phyloP scores from a whole-genome alignment of 148 eudicot species.

The Pouteria glomerata region DNA sequence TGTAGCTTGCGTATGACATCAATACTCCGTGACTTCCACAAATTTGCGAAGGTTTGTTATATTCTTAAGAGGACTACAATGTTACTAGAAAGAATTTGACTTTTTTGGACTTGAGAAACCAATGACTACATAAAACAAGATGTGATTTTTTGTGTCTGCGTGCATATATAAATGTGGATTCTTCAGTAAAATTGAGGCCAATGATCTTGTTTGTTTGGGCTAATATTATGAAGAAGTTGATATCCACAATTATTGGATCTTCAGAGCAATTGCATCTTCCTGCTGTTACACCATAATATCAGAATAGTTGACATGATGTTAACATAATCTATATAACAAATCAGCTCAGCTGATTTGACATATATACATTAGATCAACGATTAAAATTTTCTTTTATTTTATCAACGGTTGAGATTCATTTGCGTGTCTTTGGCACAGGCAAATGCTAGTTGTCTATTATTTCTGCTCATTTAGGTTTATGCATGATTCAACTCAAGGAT shows the following conservation, averaged over 20 bases:
- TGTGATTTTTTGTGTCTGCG: neutral
- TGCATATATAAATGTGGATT: neutral
- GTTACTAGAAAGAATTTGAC: neutral
- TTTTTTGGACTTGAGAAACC: neutral
- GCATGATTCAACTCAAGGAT: no score
- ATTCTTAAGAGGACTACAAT: neutral
- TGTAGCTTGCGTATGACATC: slow-evolving; percentile 78
- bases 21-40: slow-evolving; percentile 93
- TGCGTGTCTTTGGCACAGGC: no score
- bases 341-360: no score
- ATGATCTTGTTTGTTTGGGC: neutral
- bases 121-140: neutral
- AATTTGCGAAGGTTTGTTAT: slow-evolving; percentile 75
- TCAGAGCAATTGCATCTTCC: neutral
- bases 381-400: no score
- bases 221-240: neutral
- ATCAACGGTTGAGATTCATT: no score
- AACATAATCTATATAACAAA: no score
- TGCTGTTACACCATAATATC: neutral
- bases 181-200: neutral
- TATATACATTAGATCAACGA: no score
- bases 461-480: no score
- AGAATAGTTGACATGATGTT: no score
- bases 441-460: no score
- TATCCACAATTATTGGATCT: neutral